phyloP scores from a whole-genome alignment of 345 rosid species.

The Gossypium turneri region DNA sequence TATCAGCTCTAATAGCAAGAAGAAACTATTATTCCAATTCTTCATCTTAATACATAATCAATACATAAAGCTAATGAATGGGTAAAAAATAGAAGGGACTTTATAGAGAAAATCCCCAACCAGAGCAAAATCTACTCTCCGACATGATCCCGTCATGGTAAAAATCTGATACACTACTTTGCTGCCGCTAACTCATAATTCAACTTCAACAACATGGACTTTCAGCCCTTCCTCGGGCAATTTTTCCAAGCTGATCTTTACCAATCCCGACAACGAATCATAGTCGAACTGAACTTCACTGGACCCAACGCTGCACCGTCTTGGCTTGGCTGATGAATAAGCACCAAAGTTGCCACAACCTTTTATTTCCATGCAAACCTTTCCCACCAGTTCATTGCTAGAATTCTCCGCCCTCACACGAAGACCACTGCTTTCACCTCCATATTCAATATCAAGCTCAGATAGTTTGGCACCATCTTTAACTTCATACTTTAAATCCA shows the following conservation, averaged over 20 bases:
- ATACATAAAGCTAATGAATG: not conserved
- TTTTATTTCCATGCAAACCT: slow-evolving; percentile 49
- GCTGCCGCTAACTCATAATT: slow-evolving; percentile 19
- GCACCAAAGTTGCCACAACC: slow-evolving; percentile 83
- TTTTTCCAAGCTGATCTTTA: slow-evolving; percentile 37
- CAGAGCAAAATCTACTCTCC: not conserved
- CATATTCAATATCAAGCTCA: slow-evolving; percentile 22
- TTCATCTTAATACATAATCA: not conserved
- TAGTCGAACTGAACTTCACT: slow-evolving; percentile 46
- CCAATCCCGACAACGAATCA: slow-evolving; percentile 44
- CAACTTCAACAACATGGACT: slow-evolving; percentile 46
- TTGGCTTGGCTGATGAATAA: slow-evolving; percentile 67
- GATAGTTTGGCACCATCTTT: slow-evolving; percentile 20
- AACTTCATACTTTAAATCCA: slow-evolving; percentile 50
- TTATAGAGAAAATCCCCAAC: not conserved
- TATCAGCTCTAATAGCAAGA: not conserved
- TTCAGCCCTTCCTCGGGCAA: slow-evolving; percentile 46
- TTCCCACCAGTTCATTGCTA: slow-evolving; percentile 41
- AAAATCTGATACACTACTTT: not conserved
- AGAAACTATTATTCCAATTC: slow-evolving; percentile 2
- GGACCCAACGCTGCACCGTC: slow-evolving; percentile 52
- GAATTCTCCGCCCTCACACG: slow-evolving; percentile 25
- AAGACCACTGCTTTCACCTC: slow-evolving; percentile 6
- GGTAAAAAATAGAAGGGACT: slow-evolving; percentile 11
- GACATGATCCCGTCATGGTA: not conserved